A percentile compares a stretch with the other conserved stretches of the same genome.
Conservation (phyloP, 129 eudicot species). For the Pseudognaphalium luteoalbum region DNA sequence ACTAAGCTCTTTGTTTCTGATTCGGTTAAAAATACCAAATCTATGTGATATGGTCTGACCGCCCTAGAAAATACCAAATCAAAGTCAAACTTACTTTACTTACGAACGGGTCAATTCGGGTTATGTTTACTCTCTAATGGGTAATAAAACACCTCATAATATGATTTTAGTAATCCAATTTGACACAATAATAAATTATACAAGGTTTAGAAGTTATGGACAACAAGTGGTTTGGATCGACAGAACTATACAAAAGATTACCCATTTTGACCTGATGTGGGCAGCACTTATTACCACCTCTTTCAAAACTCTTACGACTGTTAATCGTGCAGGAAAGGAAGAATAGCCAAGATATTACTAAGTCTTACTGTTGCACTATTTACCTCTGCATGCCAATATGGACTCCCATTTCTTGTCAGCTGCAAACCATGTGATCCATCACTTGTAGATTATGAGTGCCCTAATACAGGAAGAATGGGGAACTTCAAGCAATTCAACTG, state of each 20-base stretch:
- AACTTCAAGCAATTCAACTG: conserved; percentile 94
- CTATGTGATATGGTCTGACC: not conserved
- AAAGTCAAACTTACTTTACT: not conserved
- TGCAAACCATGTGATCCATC: conserved; percentile 76
- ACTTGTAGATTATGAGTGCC: conserved; percentile 45
- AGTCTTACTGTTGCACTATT: conserved; percentile 65
- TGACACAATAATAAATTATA: not conserved
- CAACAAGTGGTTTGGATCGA: conserved; percentile 4
- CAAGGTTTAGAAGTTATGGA: not conserved
- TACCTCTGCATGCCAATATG: conserved; percentile 86
- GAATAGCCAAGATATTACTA: conserved; percentile 66
- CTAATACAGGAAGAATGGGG: conserved; percentile 65
- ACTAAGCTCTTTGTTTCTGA: not conserved
- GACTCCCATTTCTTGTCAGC: conserved; percentile 81
- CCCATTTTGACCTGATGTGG: not conserved
- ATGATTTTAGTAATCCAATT: not conserved
- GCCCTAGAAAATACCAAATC: not conserved
- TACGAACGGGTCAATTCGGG: not conserved
- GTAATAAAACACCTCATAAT: not conserved
- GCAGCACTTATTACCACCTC: conserved; percentile 15
- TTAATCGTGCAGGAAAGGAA: conserved; percentile 71
- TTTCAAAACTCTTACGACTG: not conserved
- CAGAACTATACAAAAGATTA: not conserved
- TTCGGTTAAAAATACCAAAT: not conserved
- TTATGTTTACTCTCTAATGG: not conserved